Conservation (phyloP, 2,329 filamentous ascomycete genomes). For the Ophiostoma fasciatum region DNA sequence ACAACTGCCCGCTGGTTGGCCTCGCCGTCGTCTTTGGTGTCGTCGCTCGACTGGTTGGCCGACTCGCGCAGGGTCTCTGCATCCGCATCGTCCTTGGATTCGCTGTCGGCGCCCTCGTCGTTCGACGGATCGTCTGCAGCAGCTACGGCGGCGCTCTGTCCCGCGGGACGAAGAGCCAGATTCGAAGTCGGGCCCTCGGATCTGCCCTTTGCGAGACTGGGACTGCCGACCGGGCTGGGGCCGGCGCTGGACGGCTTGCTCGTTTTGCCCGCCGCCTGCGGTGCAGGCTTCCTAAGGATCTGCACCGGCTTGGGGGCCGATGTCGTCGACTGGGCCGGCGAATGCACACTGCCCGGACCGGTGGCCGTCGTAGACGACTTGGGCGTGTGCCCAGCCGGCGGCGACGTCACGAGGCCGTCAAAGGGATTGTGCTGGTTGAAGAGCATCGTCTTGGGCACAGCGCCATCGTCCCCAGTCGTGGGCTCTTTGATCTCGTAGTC, state of each 20-base stretch:
- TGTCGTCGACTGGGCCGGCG: constrained; percentile 16
- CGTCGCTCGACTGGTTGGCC: constrained; percentile 34
- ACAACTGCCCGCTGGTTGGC: constrained; percentile 23
- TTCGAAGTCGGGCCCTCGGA: background rate
- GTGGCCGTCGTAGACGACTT: constrained; percentile 22
- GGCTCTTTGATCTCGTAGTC: constrained; percentile 7
- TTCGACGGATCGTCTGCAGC: background rate
- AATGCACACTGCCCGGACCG: constrained; percentile 13
- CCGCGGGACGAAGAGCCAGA: background rate
- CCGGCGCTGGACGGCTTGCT: constrained; percentile 26
- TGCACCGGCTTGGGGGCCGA: constrained; percentile 24
- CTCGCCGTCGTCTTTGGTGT: constrained; percentile 43
- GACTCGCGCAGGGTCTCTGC: constrained; percentile 54
- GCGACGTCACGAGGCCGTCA: constrained; percentile 25
- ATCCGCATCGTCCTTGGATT: constrained; percentile 44
- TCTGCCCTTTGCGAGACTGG: constrained; percentile 10
- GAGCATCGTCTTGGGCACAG: constrained; percentile 16
- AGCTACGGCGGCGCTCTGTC: background rate
- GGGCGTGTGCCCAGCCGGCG: constrained; percentile 27
- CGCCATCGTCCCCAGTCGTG: constrained; percentile 15
- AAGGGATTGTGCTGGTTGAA: constrained; percentile 24
- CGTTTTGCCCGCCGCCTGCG: constrained; percentile 26
- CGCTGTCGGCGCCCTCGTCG: constrained; percentile 3
- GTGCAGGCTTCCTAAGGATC: constrained; percentile 35
- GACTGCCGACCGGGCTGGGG: constrained; percentile 28